These are phyloP conservation scores for Sistotremastrum niveocremeum DNA, from an alignment of 768 basidiomycete species.

Conservation along the genomic window DNA sequence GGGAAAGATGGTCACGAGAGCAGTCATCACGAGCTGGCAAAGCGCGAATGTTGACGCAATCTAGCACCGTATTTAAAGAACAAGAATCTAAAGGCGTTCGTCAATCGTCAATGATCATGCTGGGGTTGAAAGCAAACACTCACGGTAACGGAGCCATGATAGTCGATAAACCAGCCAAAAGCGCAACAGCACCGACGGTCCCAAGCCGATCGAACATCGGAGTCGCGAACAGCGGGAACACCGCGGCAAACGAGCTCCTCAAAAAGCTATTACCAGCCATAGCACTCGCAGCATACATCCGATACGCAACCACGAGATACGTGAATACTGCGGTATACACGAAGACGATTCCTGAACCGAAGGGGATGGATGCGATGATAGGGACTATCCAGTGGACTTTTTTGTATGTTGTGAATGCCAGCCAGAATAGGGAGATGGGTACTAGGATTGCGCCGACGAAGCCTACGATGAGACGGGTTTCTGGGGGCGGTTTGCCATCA, in stretches of 20 bases:
- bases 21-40: conserved; percentile 2
- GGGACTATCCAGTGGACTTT: conserved; percentile 35
- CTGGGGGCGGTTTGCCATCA: conserved; percentile 43
- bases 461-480: conserved; percentile 51
- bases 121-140: conserved; percentile 4
- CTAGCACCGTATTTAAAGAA: conserved; percentile 15
- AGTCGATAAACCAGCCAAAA: conserved; percentile 52
- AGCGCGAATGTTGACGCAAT: conserved; percentile 10
- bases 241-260: conserved; percentile 32
- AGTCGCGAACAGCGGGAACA: conserved; percentile 39
- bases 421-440: conserved; percentile 42
- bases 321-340: conserved; percentile 60
- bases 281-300: conserved; percentile 43
- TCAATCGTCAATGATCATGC: not conserved
- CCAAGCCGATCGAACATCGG: conserved; percentile 42
- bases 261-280: conserved; percentile 52
- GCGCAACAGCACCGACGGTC: conserved; percentile 56
- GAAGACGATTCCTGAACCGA: conserved; percentile 44
- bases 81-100: conserved; percentile 4
- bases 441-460: conserved; percentile 54
- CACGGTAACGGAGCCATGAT: conserved; percentile 41
- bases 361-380: conserved; percentile 30
- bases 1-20: no score
- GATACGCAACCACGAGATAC: conserved; percentile 38
- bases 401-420: conserved; percentile 40